Conservation (phyloP, 176 grass and related monocot genomes). For the Zoysia pacifica region DNA sequence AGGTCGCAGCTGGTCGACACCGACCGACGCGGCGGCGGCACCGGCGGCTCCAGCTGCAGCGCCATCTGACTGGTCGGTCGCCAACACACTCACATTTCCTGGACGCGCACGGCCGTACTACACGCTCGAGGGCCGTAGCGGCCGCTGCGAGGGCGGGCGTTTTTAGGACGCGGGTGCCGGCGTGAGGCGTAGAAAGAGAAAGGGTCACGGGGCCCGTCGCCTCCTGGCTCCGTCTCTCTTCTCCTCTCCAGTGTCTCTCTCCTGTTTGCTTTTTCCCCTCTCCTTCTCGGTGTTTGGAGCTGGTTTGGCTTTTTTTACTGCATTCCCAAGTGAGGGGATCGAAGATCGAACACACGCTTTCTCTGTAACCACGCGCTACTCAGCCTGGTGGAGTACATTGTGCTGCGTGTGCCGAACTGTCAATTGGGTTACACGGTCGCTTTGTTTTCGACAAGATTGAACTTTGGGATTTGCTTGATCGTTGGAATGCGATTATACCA, state of each 20-base stretch:
- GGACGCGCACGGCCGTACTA: neutral
- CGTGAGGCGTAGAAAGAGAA: neutral
- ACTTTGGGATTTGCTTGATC: slow-evolving; percentile 24
- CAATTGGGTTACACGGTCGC: neutral
- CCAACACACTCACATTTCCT: slow-evolving; percentile 11
- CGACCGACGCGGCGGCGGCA: slow-evolving; percentile 43
- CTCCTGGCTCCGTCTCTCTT: neutral
- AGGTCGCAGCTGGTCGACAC: slow-evolving; percentile 67
- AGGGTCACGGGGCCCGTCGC: slow-evolving; percentile 27
- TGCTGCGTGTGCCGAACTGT: neutral
- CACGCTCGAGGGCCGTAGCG: slow-evolving; percentile 11
- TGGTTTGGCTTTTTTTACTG: neutral
- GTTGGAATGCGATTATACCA: slow-evolving; percentile 27
- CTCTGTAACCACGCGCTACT: neutral
- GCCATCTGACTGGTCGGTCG: slow-evolving; percentile 22
- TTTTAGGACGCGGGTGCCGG: slow-evolving; percentile 11
- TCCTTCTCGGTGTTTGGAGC: slow-evolving; percentile 17
- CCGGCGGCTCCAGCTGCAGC: slow-evolving; percentile 55
- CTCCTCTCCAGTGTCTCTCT: neutral
- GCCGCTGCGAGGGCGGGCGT: slow-evolving; percentile 6
- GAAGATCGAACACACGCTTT: slow-evolving; percentile 13
- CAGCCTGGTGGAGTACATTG: too few relatives aligned
- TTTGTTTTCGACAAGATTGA: slow-evolving; percentile 9
- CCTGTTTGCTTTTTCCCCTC: slow-evolving; percentile 14
- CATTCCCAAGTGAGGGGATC: slow-evolving; percentile 19